phyloP scores from a whole-genome alignment of 768 basidiomycete genomes.

The Melanogaster broomeanus region DNA sequence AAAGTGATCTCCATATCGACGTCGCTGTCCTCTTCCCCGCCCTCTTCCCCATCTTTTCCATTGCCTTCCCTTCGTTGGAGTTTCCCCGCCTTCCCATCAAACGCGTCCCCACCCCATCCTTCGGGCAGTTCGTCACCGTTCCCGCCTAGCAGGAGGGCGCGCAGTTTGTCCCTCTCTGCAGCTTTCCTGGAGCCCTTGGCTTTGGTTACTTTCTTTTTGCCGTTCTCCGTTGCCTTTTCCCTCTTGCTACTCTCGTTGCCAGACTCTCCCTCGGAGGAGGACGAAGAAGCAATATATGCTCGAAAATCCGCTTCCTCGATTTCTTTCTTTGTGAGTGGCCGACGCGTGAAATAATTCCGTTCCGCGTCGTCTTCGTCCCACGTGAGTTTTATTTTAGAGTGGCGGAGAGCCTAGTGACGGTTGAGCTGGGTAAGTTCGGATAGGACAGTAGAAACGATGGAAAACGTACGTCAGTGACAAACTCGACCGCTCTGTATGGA shows the following conservation, averaged over 20 bases:
- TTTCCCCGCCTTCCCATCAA: constrained; percentile 16
- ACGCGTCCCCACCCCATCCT: constrained; percentile 67
- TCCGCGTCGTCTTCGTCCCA: constrained; percentile 99
- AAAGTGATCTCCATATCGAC: constrained; percentile 97
- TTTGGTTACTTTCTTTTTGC: constrained; percentile 8
- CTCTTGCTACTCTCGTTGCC: constrained; percentile 27
- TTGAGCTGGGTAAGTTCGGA: not conserved
- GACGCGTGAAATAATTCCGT: constrained; percentile 76
- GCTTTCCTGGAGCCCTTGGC: constrained; percentile 38
- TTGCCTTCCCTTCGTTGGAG: not conserved
- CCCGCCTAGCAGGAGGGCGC: constrained; percentile 72
- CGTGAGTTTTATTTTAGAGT: constrained; percentile 96
- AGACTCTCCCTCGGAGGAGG: constrained; percentile 55
- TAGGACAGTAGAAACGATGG: not conserved
- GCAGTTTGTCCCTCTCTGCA: constrained; percentile 65
- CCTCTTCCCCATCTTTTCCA: constrained; percentile 12
- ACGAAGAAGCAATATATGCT: constrained; percentile 74
- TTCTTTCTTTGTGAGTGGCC: constrained; percentile 76
- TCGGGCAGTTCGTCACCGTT: constrained; percentile 74
- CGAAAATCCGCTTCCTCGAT: constrained; percentile 91
- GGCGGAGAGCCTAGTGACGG: constrained; percentile 77
- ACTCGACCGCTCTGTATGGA: constrained; percentile 78
- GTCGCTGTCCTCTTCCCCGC: constrained; percentile 42
- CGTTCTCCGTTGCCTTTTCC: constrained; percentile 2
- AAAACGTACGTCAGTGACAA: constrained; percentile 82